Evolutionary conservation across 371 early-diverging fungal genomes (phyloP).

Genomic region (Mortierella sp.): DNA sequence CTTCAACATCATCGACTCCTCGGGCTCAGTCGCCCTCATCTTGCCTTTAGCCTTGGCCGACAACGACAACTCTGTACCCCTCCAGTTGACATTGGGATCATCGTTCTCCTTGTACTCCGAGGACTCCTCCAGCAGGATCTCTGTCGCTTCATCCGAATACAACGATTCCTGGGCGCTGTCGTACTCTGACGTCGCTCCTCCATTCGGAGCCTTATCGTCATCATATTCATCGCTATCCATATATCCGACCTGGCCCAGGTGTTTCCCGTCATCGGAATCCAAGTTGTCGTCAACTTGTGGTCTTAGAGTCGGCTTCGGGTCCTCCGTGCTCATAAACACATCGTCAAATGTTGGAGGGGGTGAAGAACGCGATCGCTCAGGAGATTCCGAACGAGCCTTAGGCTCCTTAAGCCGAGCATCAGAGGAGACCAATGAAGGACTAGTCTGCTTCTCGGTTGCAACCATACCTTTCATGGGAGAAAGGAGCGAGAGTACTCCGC

Average conservation of each 20-base stretch:
- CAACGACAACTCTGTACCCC: neutral
- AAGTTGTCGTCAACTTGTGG: neutral
- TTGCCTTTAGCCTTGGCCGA: neutral
- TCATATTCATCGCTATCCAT: neutral
- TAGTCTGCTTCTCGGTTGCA: neutral
- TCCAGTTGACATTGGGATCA: neutral
- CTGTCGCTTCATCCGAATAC: neutral
- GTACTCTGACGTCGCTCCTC: neutral
- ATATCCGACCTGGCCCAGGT: neutral
- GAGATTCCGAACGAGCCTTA: neutral
- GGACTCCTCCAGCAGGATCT: neutral
- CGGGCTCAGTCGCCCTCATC: neutral
- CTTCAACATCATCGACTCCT: neutral
- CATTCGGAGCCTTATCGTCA: neutral
- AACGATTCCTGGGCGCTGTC: slow-evolving; percentile 6
- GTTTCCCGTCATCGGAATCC: neutral
- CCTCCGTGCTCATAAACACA: neutral
- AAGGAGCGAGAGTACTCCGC: neutral
- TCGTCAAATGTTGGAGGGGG: neutral
- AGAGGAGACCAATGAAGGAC: neutral
- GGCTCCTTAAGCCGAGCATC: neutral
- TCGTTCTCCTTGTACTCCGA: neutral
- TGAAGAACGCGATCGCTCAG: neutral
- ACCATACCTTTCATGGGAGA: neutral
- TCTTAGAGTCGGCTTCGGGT: neutral